These are phyloP conservation scores for Lenwebbia sp. DNA, from an alignment of 345 rosid species.

Conservation along the genomic window DNA sequence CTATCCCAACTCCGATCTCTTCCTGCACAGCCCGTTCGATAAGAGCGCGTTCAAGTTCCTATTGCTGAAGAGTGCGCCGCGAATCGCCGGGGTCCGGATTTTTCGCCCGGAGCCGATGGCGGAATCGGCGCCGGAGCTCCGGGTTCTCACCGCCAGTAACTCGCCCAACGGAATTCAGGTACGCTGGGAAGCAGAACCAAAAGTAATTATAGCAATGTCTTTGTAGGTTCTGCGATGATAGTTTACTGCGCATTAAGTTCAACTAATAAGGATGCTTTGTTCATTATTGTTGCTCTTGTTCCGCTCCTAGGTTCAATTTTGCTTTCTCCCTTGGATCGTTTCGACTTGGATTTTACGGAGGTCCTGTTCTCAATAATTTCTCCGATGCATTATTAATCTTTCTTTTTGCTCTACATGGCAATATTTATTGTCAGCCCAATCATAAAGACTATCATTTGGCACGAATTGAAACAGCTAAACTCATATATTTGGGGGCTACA, in stretches of 20 bases:
- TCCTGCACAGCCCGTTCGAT: constrained; percentile 71
- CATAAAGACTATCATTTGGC: background rate
- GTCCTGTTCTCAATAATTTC: background rate
- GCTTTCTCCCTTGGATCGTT: background rate
- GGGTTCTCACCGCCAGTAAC: constrained; percentile 67
- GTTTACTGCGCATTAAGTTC: background rate
- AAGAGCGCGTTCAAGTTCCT: constrained; percentile 52
- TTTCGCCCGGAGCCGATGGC: constrained; percentile 34
- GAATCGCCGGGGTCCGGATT: constrained; percentile 64
- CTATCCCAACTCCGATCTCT: constrained; percentile 79
- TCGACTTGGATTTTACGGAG: background rate
- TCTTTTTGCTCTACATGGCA: background rate
- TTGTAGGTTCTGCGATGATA: background rate
- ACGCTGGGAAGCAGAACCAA: background rate
- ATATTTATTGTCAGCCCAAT: background rate
- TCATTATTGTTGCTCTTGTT: background rate
- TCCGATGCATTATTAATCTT: background rate
- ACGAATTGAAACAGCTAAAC: background rate
- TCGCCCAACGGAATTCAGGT: constrained; percentile 99
- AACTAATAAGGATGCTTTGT: background rate
- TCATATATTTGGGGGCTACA: background rate
- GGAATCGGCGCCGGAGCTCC: constrained; percentile 43
- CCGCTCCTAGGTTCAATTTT: background rate
- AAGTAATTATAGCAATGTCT: background rate
- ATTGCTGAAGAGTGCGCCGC: constrained; percentile 46